Evolutionary conservation across 345 rosid genomes (phyloP), one percentile per base, ranked within the genome.

Genomic region (Sonneratia caseolaris): DNA sequence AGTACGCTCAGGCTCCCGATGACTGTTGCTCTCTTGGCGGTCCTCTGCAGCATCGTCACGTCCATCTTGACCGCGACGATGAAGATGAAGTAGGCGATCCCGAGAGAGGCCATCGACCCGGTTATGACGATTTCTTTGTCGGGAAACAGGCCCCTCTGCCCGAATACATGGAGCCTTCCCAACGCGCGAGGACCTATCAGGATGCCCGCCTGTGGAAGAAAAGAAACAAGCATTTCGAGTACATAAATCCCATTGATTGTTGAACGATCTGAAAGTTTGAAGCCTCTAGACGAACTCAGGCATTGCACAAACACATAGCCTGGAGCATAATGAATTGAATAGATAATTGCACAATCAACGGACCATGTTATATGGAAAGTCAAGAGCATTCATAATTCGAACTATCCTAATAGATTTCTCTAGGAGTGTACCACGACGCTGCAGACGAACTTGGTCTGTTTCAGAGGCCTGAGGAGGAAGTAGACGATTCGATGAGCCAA

Each of bases 31-130:
- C 42, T 68, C 18, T 38, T 79, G 2, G 76, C 68, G 10, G 24
- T 71, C 9, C 10, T 19, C 8, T 53, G 12, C 4, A 82, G 7
- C 24, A 43, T 24, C 5, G 21, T 0, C 0, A 38, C 3, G 16
- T 82, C 83, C 68, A 64, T 73, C 72, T 82, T 80, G 56, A 84
- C 79, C 4, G 80, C 24, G 5, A 35, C 12, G 4, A 77, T 27
- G 68, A 84, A 79, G 45, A 75, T 9, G 71, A 62, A 76, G 78
- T 55, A 72, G 15, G 37, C 2, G 3, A 11, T 8, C 0, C 81
- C 78, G 0, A 84, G 1, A 0, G 1, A 7, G 18, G 68, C 51
- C 12, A 76, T 0, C 21, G 76, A 69, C 24, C 59, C 64, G 2
- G 68, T 2, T 32, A 75, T 0, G 1, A 68, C 0, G 8, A 65